Evolutionary conservation across 2,329 filamentous ascomycete genomes (phyloP), one percentile per base, ranked within the genome.

Genomic region (Colletotrichum coccodes): DNA sequence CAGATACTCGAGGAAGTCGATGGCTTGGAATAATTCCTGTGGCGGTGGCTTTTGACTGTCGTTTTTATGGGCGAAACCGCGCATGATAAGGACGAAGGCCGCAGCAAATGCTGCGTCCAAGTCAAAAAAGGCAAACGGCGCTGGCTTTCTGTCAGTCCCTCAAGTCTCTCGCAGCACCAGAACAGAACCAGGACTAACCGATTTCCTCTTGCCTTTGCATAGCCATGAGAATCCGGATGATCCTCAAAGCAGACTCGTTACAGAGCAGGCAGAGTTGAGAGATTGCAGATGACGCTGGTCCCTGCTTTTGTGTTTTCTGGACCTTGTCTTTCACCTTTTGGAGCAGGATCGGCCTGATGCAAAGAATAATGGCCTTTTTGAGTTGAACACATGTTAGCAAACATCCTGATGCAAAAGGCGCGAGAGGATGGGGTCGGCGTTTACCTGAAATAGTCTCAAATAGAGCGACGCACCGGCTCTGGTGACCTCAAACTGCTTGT

Each of bases 271-370:
- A 76, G 0, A 76, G 63, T 1, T 72, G 70, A 1, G 68, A 70
- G 14, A 68, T 68, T 21, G 65, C 65, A 0, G 63, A 61, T 4
- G 75, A 73, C 4, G 72, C 62, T 1, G 73, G n/a, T 9, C 30
- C 71, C 1, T 73, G 68, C 8, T 72, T 70, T 3, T 72, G 60
- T 1, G 66, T 64, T 2, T 69, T 64, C 12, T 75, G 58, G 4
- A 77, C 73, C 38, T 76, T 76, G 26, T 76, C 75, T 36, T 77
- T 77, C 28, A 76, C 75, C 14, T 72, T 64, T 23, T 76, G 75
- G 0, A 77, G 71, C 5, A 77, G 60, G 14, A 76, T 72, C 26
- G 75, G 75, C 2, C 75, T 47, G 30, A 75, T 75, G 26, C 75
- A 77, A 5, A 77, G 69, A 9, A 77, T 76, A 34, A 76, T 76